phyloP scores from a whole-genome alignment of 495 filamentous ascomycete genomes.

The Aspergillus ellipticus region DNA sequence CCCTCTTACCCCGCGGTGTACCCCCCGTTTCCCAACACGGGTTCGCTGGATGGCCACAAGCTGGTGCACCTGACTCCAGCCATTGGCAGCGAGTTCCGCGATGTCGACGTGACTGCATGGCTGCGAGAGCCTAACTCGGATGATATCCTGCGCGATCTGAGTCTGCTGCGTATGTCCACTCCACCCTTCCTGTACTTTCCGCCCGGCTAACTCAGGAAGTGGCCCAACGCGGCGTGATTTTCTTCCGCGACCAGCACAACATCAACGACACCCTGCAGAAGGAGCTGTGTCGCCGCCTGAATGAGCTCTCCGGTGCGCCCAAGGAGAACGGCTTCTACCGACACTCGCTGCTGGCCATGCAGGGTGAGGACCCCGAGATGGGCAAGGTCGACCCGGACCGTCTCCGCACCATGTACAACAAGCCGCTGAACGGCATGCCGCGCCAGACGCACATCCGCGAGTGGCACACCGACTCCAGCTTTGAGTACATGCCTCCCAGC shows the following conservation, averaged over 20 bases:
- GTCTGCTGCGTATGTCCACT: slow-evolving; percentile 15
- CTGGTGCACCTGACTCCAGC: background rate
- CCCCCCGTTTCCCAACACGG: background rate
- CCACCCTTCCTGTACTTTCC: background rate
- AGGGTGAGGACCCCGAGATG: background rate
- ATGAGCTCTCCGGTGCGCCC: slow-evolving; percentile 59
- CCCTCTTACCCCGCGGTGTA: background rate
- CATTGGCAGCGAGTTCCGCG: slow-evolving; percentile 19
- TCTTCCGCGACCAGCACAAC: slow-evolving; percentile 64
- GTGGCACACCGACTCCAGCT: slow-evolving; percentile 4
- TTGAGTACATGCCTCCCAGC: background rate
- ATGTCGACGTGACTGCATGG: slow-evolving; percentile 45
- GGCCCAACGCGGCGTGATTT: slow-evolving; percentile 68
- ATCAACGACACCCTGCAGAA: slow-evolving; percentile 60
- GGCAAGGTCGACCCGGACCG: slow-evolving; percentile 3
- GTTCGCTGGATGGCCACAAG: background rate
- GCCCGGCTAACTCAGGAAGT: slow-evolving; percentile 38
- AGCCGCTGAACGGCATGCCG: background rate
- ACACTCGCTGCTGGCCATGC: slow-evolving; percentile 50
- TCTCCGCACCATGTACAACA: background rate
- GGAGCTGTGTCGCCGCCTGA: slow-evolving; percentile 55
- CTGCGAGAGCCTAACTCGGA: slow-evolving; percentile 53
- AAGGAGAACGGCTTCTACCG: slow-evolving; percentile 58
- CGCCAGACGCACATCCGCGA: background rate
- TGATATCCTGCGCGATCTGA: slow-evolving; percentile 54